Conservation (phyloP, 2,329 filamentous ascomycete genomes). For the Botryotinia narcissicola region DNA sequence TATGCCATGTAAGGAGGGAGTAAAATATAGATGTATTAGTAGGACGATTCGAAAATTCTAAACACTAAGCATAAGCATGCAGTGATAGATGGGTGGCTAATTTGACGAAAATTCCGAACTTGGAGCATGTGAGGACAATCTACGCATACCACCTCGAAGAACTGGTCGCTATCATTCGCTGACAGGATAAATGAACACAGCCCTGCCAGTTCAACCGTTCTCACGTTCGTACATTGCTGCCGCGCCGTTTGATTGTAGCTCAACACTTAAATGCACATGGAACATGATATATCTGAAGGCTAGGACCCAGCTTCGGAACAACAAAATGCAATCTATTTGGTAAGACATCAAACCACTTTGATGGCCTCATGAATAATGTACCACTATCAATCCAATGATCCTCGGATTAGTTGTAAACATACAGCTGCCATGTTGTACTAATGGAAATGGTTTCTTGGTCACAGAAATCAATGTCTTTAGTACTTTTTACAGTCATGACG, state of each 20-base stretch:
- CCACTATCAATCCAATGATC: not conserved
- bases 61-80: conserved; percentile 18
- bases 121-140: conserved; percentile 18
- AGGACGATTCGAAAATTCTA: conserved; percentile 11
- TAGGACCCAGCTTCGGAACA: conserved; percentile 8
- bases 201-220: conserved; percentile 9
- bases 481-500: not conserved
- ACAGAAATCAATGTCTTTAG: no score
- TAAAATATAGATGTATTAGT: conserved; percentile 14
- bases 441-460: not conserved
- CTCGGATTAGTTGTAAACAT: not conserved
- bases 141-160: conserved; percentile 2
- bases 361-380: not conserved
- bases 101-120: conserved; percentile 15
- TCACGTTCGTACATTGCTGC: not conserved
- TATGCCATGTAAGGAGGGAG: conserved; percentile 14
- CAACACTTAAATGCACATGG: not conserved
- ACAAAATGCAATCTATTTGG: conserved; percentile 5
- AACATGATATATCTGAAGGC: conserved; percentile 9
- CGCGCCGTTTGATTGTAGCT: conserved; percentile 11
- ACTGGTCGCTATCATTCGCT: conserved; percentile 15
- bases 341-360: not conserved
- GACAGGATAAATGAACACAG: conserved; percentile 2
- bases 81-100: conserved; percentile 17
- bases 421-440: not conserved